Base-by-base conservation (phyloP, 164 flowering plant species). In the Hamamelis virginiana region DNA sequence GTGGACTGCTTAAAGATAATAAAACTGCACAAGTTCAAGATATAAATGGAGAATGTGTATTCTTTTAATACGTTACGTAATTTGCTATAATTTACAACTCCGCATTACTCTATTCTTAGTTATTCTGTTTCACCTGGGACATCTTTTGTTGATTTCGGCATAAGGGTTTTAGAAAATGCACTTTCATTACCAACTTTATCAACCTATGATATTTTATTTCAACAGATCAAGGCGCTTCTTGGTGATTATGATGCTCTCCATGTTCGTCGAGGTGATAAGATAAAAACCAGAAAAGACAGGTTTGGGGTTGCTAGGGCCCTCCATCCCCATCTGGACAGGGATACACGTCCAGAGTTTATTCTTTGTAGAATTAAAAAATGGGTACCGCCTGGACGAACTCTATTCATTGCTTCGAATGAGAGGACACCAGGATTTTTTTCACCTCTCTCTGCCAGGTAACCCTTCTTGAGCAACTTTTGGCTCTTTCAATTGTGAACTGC, bases 331-430 rank as follows among this genome's bases (percentile, higher is more conserved):
- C 78, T 92, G 66, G 98, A 91, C 74, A 86, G 99, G 80, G 98
- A 92, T 70, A 95, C 99, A 59, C 92, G 89, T 15, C 86, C 99
- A 23, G 92, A 85, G 72, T 91, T 89, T 76, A 92, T 95, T 70
- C 78, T 89, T 46, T 78, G 55, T 27, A 83, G 98, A 79, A 88
- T 95, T 21, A 68, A 72, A 41, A 91, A 87, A 38, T 91, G 98
- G 98, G 83, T 90, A 27, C 93, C 97, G 6, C 80, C 83, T 41
- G 98, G 99, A 26, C 78, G 92, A 68, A 92, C 92, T 9, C 83
- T 95, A 63, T 95, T 85, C 77, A 91, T 95, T 74, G 99, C 96
- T 69, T 95, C 99, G 45, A 95, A 95, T 83, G 99, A 95, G 85
- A 86, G 93, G 72, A 84, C 80, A 18, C 93, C 88, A 0, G 93